A percentile compares a stretch with the other conserved stretches of the same genome.
phyloP scores from a whole-genome alignment of 768 basidiomycete species.

The Auricularia cornea region DNA sequence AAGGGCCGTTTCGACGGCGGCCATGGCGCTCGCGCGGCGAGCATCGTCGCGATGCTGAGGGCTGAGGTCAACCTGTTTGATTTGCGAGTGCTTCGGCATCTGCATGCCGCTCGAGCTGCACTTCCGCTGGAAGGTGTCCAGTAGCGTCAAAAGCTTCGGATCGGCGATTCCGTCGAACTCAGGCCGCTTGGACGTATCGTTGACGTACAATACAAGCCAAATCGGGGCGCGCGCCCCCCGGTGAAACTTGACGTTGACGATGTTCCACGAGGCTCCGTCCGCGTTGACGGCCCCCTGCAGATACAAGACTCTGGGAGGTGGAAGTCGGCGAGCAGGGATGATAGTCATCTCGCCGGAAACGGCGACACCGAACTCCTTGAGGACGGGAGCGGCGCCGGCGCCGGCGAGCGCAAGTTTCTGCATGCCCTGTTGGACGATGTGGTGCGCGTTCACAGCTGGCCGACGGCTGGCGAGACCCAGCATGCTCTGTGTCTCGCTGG shows the following conservation, averaged over 20 bases:
- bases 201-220: constrained; percentile 64
- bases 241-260: constrained; percentile 57
- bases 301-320: constrained; percentile 52
- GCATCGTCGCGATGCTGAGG: constrained; percentile 37
- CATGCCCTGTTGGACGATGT: constrained; percentile 54
- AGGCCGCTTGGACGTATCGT: constrained; percentile 19
- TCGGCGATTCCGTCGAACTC: constrained; percentile 36
- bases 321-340: constrained; percentile 58
- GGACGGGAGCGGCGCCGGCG: constrained; percentile 19
- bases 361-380: constrained; percentile 47
- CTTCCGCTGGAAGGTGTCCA: constrained; percentile 52
- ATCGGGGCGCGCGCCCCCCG: constrained; percentile 21
- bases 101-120: constrained; percentile 57
- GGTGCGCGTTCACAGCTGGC: constrained; percentile 48
- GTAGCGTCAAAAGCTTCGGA: constrained; percentile 36
- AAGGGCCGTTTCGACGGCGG: constrained; percentile 33
- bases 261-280: constrained; percentile 60
- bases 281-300: constrained; percentile 26
- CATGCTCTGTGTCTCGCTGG: constrained; percentile 56
- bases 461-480: constrained; percentile 57
- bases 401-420: constrained; percentile 37
- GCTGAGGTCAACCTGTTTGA: neutral
- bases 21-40: constrained; percentile 42
- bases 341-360: constrained; percentile 52
- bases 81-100: constrained; percentile 17